phyloP scores from a whole-genome alignment of 768 basidiomycete species.

The Leccinum sublutescens region DNA sequence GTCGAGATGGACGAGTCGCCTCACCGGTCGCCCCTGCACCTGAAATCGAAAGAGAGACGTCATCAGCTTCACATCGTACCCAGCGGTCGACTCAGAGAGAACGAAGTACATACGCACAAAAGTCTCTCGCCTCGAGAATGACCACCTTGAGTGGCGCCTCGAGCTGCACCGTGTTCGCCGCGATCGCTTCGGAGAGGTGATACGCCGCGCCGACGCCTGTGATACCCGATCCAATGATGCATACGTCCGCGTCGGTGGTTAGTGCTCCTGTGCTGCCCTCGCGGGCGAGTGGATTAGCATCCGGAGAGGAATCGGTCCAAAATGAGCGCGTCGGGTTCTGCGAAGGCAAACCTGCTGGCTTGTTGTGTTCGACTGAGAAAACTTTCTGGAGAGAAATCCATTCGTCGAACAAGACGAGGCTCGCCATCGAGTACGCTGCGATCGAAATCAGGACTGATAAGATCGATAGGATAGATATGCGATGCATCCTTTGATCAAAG shows the following conservation, averaged over 20 bases:
- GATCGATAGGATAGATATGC: not conserved
- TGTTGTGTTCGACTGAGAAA: slow-evolving; percentile 3
- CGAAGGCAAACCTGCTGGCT: slow-evolving; percentile 46
- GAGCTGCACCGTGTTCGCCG: not conserved
- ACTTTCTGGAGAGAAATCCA: slow-evolving; percentile 4
- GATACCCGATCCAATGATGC: slow-evolving; percentile 78
- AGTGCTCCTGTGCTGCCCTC: slow-evolving; percentile 64
- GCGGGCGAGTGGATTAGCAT: slow-evolving; percentile 63
- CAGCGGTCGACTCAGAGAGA: not conserved
- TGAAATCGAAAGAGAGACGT: slow-evolving; percentile 17
- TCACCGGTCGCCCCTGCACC: slow-evolving; percentile 78
- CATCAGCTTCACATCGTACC: not conserved
- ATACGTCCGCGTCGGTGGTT: slow-evolving; percentile 64
- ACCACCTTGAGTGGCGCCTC: slow-evolving; percentile 45
- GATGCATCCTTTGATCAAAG: not conserved
- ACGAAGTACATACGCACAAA: slow-evolving; percentile 54
- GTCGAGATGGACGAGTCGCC: not conserved
- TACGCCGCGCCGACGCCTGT: slow-evolving; percentile 76
- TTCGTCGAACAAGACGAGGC: not conserved
- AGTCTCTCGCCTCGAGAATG: slow-evolving; percentile 81
- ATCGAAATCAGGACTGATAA: slow-evolving; percentile 1
- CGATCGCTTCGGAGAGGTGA: slow-evolving; percentile 50
- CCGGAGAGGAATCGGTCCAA: slow-evolving; percentile 59
- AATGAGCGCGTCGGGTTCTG: slow-evolving; percentile 67
- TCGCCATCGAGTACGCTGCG: slow-evolving; percentile 1